Evolutionary conservation across 176 grass and related monocot species (phyloP), one percentile per base, ranked within the genome.

Genomic region (Aegilops bicornis): DNA sequence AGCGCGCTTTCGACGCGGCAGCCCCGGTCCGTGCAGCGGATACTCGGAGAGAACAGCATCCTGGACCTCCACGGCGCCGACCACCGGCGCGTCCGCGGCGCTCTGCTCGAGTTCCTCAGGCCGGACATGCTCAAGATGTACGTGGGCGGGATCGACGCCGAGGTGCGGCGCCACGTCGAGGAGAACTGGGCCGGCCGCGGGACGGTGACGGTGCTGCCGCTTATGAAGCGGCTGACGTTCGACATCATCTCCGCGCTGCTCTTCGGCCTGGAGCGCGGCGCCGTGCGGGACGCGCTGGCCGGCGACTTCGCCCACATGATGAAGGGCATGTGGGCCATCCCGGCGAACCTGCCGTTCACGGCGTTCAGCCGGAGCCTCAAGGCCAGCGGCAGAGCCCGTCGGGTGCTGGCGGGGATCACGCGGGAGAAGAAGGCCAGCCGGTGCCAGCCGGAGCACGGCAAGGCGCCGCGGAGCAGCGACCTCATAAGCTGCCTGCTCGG

Each of bases 191-290:
- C 42, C 11, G 86, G 76, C 11, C 58, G 61, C 0, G 2, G 3
- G 0, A 10, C 25, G 4, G 76, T 89, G 39, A 84, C 47, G 32
- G 86, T 90, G 66, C 32, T 88, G 78, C 91, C 88, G 13, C 71
- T 88, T 14, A 91, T 88, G 83, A 91, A 93, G 83, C 7, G 45
- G 27, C 79, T 93, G 61, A 88, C 86, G 6, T 91, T 91, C 27
- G 83, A 91, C 86, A 77, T 91, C 83, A 89, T 91, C 69, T 36
- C 79, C 1, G 56, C 79, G 4, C 79, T 93, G 9, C 68, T 93
- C 64, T 83, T 93, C 36, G 79, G 88, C 39, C 74, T 90, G 4
- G 60, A 25, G n/a, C 43, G 11, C 1, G 81, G 87, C 25, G 3
- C 35, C n/a, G 4, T 35, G 1, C 32, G 84, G 47, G 76, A 92